Evolutionary conservation across 2,329 filamentous ascomycete genomes (phyloP).

Genomic region (Clonostachys solani): DNA sequence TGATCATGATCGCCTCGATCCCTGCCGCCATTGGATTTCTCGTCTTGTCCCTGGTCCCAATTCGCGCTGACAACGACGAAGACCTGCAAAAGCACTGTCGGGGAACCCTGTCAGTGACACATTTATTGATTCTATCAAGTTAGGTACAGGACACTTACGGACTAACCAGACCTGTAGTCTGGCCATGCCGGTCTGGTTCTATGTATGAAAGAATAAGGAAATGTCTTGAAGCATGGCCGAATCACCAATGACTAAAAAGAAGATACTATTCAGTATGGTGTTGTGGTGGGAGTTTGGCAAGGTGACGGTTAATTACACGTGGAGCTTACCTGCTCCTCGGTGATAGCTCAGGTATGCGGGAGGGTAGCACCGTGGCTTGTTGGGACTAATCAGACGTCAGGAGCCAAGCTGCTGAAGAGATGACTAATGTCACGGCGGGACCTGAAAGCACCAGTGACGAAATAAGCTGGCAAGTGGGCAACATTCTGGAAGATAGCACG

Average conservation of each 20-base stretch:
- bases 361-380: no score
- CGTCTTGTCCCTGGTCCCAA: constrained; percentile 1
- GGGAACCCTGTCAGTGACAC: constrained; percentile 11
- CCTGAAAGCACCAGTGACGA: no score
- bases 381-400: no score
- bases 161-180: constrained; percentile 29
- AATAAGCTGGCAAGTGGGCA: no score
- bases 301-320: no score
- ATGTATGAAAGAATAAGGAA: constrained; percentile 18
- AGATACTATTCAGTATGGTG: not conserved
- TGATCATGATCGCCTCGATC: not conserved
- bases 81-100: constrained; percentile 42
- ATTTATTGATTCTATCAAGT: no score
- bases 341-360: no score
- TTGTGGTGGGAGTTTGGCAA: not conserved
- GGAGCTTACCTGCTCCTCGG: no score
- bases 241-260: not conserved
- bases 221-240: not conserved
- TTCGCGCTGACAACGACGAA: constrained; percentile 28
- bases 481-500: no score
- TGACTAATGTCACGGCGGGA: no score
- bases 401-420: no score
- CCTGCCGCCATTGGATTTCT: constrained; percentile 4
- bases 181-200: constrained; percentile 18
- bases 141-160: constrained; percentile 24